phyloP scores from a whole-genome alignment of 805 yeast species.

The Teunomyces atbi region DNA sequence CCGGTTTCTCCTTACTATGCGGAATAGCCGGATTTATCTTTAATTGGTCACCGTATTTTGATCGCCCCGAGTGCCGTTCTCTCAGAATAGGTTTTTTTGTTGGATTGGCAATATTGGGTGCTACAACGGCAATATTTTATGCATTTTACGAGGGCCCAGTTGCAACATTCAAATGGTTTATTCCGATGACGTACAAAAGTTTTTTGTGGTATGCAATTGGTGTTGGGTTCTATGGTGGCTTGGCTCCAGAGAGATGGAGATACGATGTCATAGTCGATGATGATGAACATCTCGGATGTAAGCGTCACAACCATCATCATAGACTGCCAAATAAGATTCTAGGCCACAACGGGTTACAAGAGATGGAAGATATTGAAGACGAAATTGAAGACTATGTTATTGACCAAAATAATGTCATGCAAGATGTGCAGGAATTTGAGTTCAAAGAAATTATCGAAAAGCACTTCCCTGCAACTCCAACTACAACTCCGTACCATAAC shows the following conservation, averaged over 20 bases:
- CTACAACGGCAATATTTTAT: slow-evolving; percentile 58
- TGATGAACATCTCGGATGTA: slow-evolving; percentile 27
- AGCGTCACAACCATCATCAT: background rate
- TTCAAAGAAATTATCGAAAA: slow-evolving; percentile 30
- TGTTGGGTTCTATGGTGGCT: slow-evolving; percentile 80
- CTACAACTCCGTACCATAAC: slow-evolving; percentile 31
- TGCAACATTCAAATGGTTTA: slow-evolving; percentile 52
- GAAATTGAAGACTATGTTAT: slow-evolving; percentile 18
- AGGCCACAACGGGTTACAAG: slow-evolving; percentile 14
- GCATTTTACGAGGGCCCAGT: slow-evolving; percentile 54
- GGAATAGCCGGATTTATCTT: slow-evolving; percentile 73
- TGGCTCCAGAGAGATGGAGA: slow-evolving; percentile 88
- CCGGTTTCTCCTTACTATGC: slow-evolving; percentile 59
- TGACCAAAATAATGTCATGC: slow-evolving; percentile 7
- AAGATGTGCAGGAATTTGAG: slow-evolving; percentile 17
- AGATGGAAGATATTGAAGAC: slow-evolving; percentile 29
- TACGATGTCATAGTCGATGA: slow-evolving; percentile 62
- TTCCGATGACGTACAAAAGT: slow-evolving; percentile 68
- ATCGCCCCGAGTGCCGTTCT: slow-evolving; percentile 79
- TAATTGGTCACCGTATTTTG: slow-evolving; percentile 93
- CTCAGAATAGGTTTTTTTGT: slow-evolving; percentile 78
- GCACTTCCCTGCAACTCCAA: slow-evolving; percentile 37
- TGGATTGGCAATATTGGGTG: slow-evolving; percentile 74
- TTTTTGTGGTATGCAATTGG: slow-evolving; percentile 77
- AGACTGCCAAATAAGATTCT: background rate